Evolutionary conservation across 2,329 filamentous ascomycete genomes (phyloP), one percentile per base, ranked within the genome.

Genomic region (Aspergillus sergii): DNA sequence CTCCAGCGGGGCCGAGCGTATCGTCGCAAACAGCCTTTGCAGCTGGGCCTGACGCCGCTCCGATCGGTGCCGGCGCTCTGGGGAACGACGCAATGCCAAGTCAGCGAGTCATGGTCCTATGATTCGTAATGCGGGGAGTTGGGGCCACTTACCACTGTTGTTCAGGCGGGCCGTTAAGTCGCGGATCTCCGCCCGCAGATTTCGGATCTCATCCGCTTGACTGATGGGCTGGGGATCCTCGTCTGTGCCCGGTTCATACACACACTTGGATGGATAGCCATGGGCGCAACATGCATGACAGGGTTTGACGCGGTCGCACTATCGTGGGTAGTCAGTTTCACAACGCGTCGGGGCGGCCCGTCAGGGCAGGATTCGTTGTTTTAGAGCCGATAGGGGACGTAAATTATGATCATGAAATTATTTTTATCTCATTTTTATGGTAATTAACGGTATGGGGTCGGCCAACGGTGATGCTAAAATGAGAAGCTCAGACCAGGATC

Each of bases 261-360:
- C 71, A 59, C 76, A 78, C 66, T 75, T 74, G 19, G 76, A 78
- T 0, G 76, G 76, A 57, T 78, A 76, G 4, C 76, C 76, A 66
- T 78, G 76, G 9, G 76, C 75, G 61, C 76, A 78, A 64, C 76
- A 78, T 58, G 76, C 76, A 63, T 78, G 75, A 61, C 76, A 78
- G 60, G 76, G 76, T 60, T 75, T 75, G 30, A 78, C 73, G 54
- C 76, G 75, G 62, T 78, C 76, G 65, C 76, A 78, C 76, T 78
- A 68, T 56, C 32, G 34, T 53, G 28, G 11, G 36, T 46, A n/a
- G 60, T 58, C 46, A 60, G 61, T 62, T 51, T 30, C 28, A 51
- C 21, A 32, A n/a, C 51, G 14, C n/a, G 32, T 39, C 19, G 51
- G n/a, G 9, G 30, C 26, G n/a, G 51, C n/a, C 51, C 14, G 30